Percentiles rank a stretch among this genome's conserved stretches.
These are phyloP conservation scores for Botrytis tulipae DNA, from an alignment of 2,329 filamentous ascomycete genomes.

Conservation along the genomic window DNA sequence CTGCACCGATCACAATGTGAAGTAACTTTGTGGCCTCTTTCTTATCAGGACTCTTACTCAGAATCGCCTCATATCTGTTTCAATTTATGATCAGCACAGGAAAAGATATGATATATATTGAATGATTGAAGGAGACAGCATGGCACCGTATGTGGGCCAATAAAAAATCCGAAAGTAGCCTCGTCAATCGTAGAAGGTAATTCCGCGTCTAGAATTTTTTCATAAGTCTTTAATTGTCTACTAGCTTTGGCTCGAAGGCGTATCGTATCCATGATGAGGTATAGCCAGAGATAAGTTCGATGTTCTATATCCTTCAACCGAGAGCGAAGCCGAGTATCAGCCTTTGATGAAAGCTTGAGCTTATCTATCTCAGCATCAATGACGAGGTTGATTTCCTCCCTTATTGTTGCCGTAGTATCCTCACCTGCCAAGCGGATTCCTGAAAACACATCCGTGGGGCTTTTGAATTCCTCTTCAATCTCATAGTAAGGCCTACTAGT, in stretches of 20 bases:
- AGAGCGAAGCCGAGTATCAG: no score
- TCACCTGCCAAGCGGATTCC: slow-evolving; percentile 10
- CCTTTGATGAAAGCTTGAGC: neutral
- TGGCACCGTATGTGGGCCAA: no score
- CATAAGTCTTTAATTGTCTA: neutral
- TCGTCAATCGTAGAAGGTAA: neutral
- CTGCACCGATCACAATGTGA: neutral
- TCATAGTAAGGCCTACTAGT: slow-evolving; percentile 17
- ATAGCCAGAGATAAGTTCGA: slow-evolving; percentile 19
- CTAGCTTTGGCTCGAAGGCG: neutral
- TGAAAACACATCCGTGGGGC: neutral
- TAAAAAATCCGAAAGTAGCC: no score
- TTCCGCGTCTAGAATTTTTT: neutral
- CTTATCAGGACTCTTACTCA: neutral
- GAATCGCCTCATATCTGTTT: neutral
- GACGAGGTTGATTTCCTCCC: slow-evolving; percentile 14
- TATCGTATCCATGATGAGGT: slow-evolving; percentile 7
- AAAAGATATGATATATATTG: neutral
- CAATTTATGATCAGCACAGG: neutral
- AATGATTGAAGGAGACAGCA: no score
- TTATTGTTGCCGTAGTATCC: neutral
- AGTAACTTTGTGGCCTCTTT: neutral
- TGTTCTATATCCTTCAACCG: neutral
- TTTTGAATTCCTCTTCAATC: slow-evolving; percentile 4
- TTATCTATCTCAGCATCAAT: slow-evolving; percentile 7